Evolutionary conservation across 768 basidiomycete species (phyloP).

Genomic region (Serendipita sp.): DNA sequence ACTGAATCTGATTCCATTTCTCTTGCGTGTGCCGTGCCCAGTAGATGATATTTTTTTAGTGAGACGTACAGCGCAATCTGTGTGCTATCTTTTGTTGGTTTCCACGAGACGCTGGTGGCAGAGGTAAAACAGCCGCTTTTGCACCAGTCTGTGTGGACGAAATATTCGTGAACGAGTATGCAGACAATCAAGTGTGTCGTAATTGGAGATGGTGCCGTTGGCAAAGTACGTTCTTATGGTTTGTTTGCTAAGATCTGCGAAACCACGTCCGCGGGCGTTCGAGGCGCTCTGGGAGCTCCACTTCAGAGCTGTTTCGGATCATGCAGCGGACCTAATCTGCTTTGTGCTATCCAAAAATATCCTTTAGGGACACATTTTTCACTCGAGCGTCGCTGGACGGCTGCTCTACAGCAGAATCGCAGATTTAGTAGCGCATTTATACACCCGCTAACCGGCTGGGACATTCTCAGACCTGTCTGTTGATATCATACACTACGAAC

Average conservation of each 20-base stretch:
- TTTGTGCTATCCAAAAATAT: neutral
- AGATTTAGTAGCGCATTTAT: too few species aligned
- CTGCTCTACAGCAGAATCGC: too few species aligned
- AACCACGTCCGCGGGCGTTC: neutral
- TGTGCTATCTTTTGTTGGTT: neutral
- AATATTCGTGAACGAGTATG: constrained; percentile 29
- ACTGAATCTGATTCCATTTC: neutral
- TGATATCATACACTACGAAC: constrained; percentile 96
- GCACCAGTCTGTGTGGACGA: neutral
- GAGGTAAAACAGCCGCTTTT: neutral
- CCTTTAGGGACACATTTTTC: neutral
- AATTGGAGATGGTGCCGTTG: constrained; percentile 94
- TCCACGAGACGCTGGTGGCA: neutral
- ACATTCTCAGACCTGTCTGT: constrained; percentile 61
- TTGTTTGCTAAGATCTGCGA: neutral
- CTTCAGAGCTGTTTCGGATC: too few species aligned
- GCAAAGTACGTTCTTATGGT: constrained; percentile 52
- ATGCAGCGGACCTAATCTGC: neutral
- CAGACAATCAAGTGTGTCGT: constrained; percentile 98
- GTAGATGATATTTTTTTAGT: too few species aligned
- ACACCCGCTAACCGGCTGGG: too few species aligned
- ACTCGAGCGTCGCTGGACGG: too few species aligned
- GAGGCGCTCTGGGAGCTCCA: neutral
- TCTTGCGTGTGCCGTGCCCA: too few species aligned
- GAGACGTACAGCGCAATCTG: too few species aligned